Evolutionary conservation across 1,139 yeast genomes (phyloP).

Genomic region (Dujonia santamariae): DNA sequence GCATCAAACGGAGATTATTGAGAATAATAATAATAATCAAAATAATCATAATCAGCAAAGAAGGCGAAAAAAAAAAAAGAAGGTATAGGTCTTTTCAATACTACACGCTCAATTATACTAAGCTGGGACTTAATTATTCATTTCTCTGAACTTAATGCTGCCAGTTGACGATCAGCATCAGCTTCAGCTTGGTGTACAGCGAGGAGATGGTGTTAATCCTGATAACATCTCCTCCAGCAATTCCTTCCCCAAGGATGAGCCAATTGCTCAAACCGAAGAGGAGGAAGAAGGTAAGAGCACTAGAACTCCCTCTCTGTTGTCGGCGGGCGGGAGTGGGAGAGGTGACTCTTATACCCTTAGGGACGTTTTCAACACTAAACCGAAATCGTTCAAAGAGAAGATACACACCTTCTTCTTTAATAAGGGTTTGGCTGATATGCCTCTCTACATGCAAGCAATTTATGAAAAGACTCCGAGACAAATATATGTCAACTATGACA

Average conservation of each 20-base stretch:
- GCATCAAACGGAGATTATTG: no score
- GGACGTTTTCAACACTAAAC: constrained; percentile 24
- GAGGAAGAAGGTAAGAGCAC: neutral
- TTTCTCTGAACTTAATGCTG: no score
- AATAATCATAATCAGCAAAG: no score
- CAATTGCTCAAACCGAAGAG: neutral
- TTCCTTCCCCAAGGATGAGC: constrained; percentile 1
- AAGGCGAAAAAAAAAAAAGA: no score
- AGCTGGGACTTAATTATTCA: no score
- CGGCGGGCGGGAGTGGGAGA: neutral
- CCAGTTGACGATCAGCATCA: no score
- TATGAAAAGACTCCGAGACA: constrained; percentile 35
- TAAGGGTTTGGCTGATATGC: constrained; percentile 32
- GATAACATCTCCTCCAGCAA: neutral
- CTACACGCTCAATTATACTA: no score
- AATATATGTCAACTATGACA: constrained; percentile 34
- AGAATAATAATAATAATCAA: no score
- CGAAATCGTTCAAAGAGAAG: constrained; percentile 32
- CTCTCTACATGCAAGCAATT: constrained; percentile 33
- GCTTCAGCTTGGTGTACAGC: no score
- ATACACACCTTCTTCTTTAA: constrained; percentile 27
- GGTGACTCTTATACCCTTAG: constrained; percentile 1
- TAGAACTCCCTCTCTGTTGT: neutral
- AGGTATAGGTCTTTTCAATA: no score
- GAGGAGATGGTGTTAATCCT: no score